Base-by-base conservation (phyloP, 2,329 filamentous ascomycete genomes). In the Tothia fuscella region DNA sequence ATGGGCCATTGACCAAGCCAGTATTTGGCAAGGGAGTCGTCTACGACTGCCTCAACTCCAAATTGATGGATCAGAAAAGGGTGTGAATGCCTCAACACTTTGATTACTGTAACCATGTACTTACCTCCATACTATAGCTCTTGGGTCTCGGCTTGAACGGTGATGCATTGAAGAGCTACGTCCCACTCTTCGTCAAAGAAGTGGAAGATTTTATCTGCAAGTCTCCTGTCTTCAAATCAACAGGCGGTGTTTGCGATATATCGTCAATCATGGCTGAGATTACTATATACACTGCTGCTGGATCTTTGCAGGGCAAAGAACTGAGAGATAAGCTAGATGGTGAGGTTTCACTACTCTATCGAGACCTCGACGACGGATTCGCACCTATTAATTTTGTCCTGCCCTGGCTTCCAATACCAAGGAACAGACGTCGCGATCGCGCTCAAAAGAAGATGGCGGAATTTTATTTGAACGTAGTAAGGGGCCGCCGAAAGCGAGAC, bases 251-350 rank as follows among this genome's bases (percentile, higher is more conserved):
- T 14, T 67, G 78, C 55, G 72, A 87, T 51, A 75, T 89, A 21
- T 70, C 78, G 37, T 72, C 76, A 50, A 75, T 71, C 46, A 80
- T 89, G 70, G 78, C 82, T 30, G 80, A 89, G 56, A 78, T 89
- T 49, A 88, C 83, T 33, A 84, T 88, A 52, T 89, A 85, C 60
- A 88, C 83, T 36, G 83, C 83, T 30, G 84, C 81, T n/a, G 79
- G 84, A 53, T 76, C 80, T 10, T 73, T 89, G 1, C 83, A 89
- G 62, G 83, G 83, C 47, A 77, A 78, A 53, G 80, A 84, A 58
- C 78, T 88, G 43, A 80, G 83, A 45, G 72, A 68, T 56, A 77
- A 75, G 56, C 85, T 89, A 50, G 80, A 87, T 59, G 76, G 76
- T 45, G 76, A 74, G 7, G 80, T 89, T 48, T 83, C 83, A 38